Evolutionary conservation across 2,329 filamentous ascomycete species (phyloP).

Genomic region (Blastomyces silverae): DNA sequence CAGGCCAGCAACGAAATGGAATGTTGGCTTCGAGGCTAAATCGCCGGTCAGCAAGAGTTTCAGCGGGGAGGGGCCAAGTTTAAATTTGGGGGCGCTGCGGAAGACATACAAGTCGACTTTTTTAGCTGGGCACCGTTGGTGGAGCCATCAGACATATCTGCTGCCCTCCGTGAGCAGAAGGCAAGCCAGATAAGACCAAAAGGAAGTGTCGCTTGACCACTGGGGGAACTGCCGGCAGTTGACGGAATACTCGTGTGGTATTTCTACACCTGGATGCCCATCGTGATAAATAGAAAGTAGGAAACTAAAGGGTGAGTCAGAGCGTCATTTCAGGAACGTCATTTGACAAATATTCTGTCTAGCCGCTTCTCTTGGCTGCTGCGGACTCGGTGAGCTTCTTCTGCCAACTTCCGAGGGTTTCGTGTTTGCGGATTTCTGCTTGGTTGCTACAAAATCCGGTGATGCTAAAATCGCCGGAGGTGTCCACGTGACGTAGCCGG

Average conservation of each 20-base stretch:
- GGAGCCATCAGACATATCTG: constrained; percentile 20
- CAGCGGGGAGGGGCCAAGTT: background rate
- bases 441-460: background rate
- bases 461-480: background rate
- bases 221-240: background rate
- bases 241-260: background rate
- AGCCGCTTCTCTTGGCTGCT: constrained; percentile 1
- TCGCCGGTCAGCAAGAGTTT: background rate
- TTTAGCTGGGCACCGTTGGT: constrained; percentile 15
- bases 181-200: background rate
- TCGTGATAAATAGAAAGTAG: constrained; percentile 3
- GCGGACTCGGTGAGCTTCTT: background rate
- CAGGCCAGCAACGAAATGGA: constrained; percentile 84
- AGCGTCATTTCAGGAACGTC: background rate
- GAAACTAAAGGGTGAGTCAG: constrained; percentile 1
- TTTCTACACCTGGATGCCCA: background rate
- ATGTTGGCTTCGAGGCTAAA: constrained; percentile 45
- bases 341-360: background rate
- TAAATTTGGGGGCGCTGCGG: background rate
- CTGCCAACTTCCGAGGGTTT: constrained; percentile 1
- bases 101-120: constrained; percentile 16
- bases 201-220: background rate
- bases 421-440: background rate
- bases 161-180: background rate
- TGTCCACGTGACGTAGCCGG: background rate